Base-by-base conservation (phyloP, 805 yeast species). In the Vanderwaltozyma tropicalis region DNA sequence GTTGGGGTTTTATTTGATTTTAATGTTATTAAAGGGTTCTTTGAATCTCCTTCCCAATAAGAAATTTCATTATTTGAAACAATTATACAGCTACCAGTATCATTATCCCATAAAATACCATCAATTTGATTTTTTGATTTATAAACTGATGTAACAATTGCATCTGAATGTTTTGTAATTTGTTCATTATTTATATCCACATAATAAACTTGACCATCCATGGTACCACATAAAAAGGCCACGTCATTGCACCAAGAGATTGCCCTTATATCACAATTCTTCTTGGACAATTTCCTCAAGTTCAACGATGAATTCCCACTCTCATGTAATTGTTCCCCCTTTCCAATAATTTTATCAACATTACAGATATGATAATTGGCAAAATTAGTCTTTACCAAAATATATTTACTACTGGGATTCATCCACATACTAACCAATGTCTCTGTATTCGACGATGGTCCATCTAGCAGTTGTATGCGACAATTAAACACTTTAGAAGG, bases 401-500 rank as follows among this genome's bases (percentile, higher is more conserved):
- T 32, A 12, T 35, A 22, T 13, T 40, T 36, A 19, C 52, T 54
- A 26, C 40, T 28, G 3, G 54, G 47, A 37, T 41, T 47, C 40
- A 56, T 34, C 59, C 58, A 55, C 32, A 50, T 42, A 5, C 41
- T 42, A 19, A 49, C 32, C 14, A 56, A 25, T 26, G 38, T 44
- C 36, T 57, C 62, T 3, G 42, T 35, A 37, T 39, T 42, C 19
- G 34, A 37, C 19, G 34, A 37, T n/a, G 41, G 40, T 10, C 32
- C 34, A 5, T 41, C 31, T 14, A 52, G 28, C 17, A 53, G 41
- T 0, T 71, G 61, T 2, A 68, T 41, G 11, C 54, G 56, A n/a
- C 66, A 50, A 18, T 56, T 60, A 30, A 66, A 68, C 5, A 82
- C 78, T 7, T 64, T 65, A 26, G 79, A 74, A 1, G 92, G 92